A percentile compares a stretch with the other conserved stretches of the same genome.
These are phyloP conservation scores for Endoconidiophora laricicola DNA, from an alignment of 2,329 filamentous ascomycete genomes.

Conservation along the genomic window DNA sequence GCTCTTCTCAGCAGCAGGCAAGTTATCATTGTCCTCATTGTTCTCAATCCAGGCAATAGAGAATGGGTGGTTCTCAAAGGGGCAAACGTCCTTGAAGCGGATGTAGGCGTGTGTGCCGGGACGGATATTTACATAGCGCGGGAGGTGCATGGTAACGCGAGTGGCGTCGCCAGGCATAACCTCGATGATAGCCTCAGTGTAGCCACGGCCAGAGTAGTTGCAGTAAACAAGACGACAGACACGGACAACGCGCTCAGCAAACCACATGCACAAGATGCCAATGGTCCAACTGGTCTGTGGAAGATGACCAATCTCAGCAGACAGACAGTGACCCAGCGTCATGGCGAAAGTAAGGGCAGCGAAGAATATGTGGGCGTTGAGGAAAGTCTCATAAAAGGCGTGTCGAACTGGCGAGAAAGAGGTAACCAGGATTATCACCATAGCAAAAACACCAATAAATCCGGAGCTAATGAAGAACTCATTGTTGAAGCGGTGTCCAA, in stretches of 20 bases:
- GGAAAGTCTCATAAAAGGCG: slow-evolving; percentile 93
- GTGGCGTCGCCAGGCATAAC: slow-evolving; percentile 52
- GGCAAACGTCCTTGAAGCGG: slow-evolving; percentile 47
- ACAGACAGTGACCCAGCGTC: slow-evolving; percentile 62
- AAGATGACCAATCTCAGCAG: slow-evolving; percentile 48
- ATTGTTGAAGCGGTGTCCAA: slow-evolving; percentile 35
- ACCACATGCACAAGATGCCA: slow-evolving; percentile 62
- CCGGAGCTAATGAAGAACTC: slow-evolving; percentile 52
- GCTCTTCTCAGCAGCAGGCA: slow-evolving; percentile 27
- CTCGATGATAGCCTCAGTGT: slow-evolving; percentile 50
- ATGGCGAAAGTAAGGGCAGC: slow-evolving; percentile 51
- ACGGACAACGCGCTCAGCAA: slow-evolving; percentile 48
- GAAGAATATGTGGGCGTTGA: slow-evolving; percentile 68
- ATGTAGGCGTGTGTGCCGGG: slow-evolving; percentile 63
- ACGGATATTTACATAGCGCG: slow-evolving; percentile 46
- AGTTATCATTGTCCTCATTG: slow-evolving; percentile 24
- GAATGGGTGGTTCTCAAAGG: slow-evolving; percentile 64
- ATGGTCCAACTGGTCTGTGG: slow-evolving; percentile 61
- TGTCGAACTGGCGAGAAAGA: slow-evolving; percentile 71
- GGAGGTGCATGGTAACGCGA: slow-evolving; percentile 53
- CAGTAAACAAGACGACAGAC: slow-evolving; percentile 46
- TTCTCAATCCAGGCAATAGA: slow-evolving; percentile 60
- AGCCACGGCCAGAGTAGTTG: slow-evolving; percentile 44
- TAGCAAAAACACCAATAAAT: slow-evolving; percentile 40
- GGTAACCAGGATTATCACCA: slow-evolving; percentile 50